These are phyloP conservation scores for Fusarium ramigenum DNA, from an alignment of 2,329 filamentous ascomycete species.

Conservation along the genomic window DNA sequence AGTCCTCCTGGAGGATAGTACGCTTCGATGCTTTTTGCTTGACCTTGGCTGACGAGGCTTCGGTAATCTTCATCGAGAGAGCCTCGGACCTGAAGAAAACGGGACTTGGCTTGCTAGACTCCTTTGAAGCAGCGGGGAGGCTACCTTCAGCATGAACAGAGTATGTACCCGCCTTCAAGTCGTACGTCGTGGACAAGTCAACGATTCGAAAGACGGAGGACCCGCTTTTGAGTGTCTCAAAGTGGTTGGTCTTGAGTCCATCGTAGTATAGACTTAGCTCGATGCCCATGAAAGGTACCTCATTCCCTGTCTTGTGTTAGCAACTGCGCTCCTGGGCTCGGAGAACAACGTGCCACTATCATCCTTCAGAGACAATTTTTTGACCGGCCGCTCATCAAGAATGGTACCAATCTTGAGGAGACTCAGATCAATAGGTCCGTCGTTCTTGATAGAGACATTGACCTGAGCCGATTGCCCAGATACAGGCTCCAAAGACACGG, in stretches of 20 bases:
- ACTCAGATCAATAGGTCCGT: background rate
- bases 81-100: conserved; percentile 4
- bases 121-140: background rate
- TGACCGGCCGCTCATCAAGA: conserved; percentile 23
- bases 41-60: background rate
- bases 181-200: conserved; percentile 12
- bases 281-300: conserved; percentile 17
- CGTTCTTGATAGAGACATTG: conserved; percentile 15
- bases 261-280: conserved; percentile 26
- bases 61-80: conserved; percentile 4
- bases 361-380: conserved; percentile 14
- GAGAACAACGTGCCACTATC: background rate
- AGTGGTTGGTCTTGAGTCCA: conserved; percentile 10
- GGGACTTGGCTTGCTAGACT: background rate
- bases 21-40: conserved; percentile 8
- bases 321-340: accelerated
- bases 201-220: conserved; percentile 14
- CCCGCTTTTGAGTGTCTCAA: background rate
- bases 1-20: background rate
- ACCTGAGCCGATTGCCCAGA: conserved; percentile 3
- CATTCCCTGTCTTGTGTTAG: background rate
- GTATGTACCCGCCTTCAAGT: conserved; percentile 21
- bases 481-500: background rate
- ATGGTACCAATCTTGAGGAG: conserved; percentile 24
- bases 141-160: conserved; percentile 18